phyloP scores from a whole-genome alignment of 768 basidiomycete species.

The Russula griseocarnosa region DNA sequence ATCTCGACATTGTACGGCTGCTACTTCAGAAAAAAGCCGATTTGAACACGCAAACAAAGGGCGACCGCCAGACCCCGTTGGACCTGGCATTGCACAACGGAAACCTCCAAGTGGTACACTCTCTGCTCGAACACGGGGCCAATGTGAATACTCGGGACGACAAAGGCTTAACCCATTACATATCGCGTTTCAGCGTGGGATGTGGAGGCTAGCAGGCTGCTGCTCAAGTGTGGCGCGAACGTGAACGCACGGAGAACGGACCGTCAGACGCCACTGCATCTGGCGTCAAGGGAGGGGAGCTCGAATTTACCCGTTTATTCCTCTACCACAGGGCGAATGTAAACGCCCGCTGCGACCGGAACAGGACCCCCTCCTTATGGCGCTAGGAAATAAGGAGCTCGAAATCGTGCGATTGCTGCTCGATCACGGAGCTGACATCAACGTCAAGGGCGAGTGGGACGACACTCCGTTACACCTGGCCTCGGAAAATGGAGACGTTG shows the following conservation, averaged over 20 bases:
- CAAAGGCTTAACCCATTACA: slow-evolving; percentile 4
- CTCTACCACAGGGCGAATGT: not conserved
- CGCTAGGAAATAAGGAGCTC: slow-evolving; percentile 1
- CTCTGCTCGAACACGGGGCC: slow-evolving; percentile 2
- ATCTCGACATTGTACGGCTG: slow-evolving; percentile 3
- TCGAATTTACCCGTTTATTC: not conserved
- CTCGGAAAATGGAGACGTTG: not conserved
- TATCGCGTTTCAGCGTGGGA: not conserved
- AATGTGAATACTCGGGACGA: not conserved
- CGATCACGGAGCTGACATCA: not conserved
- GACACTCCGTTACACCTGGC: slow-evolving; percentile 1
- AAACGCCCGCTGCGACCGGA: not conserved
- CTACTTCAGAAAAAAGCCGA: not conserved
- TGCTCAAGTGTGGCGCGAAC: not conserved
- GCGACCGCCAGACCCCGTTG: not conserved
- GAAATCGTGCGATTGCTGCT: slow-evolving; percentile 2
- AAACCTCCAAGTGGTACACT: not conserved
- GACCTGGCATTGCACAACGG: slow-evolving; percentile 5
- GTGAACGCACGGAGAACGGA: slow-evolving; percentile 4
- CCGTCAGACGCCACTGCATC: slow-evolving; percentile 2
- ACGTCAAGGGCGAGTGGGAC: not conserved
- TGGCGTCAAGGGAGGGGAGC: not conserved
- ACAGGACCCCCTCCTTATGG: not conserved
- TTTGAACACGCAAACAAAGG: slow-evolving; percentile 1
- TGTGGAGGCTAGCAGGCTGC: not conserved